Evolutionary conservation across 441 rosid species (phyloP), one percentile per base, ranked within the genome.

Genomic region (Isatis lusitanica): DNA sequence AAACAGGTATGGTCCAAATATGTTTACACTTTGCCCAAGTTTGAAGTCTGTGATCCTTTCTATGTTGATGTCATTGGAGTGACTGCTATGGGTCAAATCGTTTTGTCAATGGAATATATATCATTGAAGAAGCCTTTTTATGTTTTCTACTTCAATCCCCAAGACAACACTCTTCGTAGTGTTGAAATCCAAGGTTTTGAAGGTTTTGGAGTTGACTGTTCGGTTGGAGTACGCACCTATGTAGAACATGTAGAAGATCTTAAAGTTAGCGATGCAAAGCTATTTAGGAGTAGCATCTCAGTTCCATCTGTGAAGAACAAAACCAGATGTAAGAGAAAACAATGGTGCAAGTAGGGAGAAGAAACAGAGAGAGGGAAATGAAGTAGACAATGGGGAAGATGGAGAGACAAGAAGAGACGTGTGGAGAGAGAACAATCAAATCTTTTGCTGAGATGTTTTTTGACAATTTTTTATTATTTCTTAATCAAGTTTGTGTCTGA

Each of bases 1-100:
- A 68, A 43, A 31, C 9, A 11, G 5, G 47, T 16, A 33, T 44
- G 73, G 26, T 30, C 44, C 1, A 33, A 69, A 17, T 1, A 33
- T 69, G 44, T 69, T 44, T 69, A 57, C 42, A 69, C 73, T 69
- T 56, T 68, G 30, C 43, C 73, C 0, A 4, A 12, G 11, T 0
- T 51, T 24, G 0, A 9, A 10, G 1, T 39, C 11, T 4, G 15
- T 10, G 9, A 4, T 11, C 21, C 28, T 26, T 7, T 1, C 6
- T 3, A 24, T 9, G 4, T 15, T 10, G 26, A 2, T n/a, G 3
- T 67, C 9, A 64, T 9, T 31, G 73, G 73, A 12, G 15, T 43
- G 63, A 68, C 53, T 4, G 42, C 31, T 55, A 40, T 3, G 11
- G 43, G 63, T 55, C 53, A 67, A 26, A 43, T 69, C 46, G 43